A percentile compares a stretch with the other conserved stretches of the same genome.
phyloP scores from a whole-genome alignment of 371 early-diverging fungal genomes.

The Actinomortierella wolfii region DNA sequence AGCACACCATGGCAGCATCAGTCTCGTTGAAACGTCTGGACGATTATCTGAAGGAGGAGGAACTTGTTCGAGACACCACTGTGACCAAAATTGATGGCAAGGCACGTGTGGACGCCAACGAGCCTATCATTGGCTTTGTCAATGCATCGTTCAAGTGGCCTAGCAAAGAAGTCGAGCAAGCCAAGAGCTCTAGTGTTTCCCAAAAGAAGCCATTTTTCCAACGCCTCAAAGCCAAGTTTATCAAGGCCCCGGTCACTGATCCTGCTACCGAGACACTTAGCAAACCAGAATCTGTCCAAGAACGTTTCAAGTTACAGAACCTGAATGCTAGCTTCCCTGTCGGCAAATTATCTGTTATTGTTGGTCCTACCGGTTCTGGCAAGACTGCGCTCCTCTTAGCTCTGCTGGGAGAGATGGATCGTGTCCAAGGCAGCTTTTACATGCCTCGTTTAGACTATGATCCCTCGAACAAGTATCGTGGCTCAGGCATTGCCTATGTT shows the following conservation, averaged over 20 bases:
- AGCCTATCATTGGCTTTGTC: slow-evolving; percentile 51
- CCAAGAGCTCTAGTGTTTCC: slow-evolving; percentile 1
- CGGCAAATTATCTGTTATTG: slow-evolving; percentile 72
- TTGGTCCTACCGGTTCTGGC: slow-evolving; percentile 83
- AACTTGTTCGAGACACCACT: slow-evolving; percentile 52
- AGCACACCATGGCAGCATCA: slow-evolving; percentile 65
- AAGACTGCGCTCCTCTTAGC: slow-evolving; percentile 79
- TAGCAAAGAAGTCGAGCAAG: slow-evolving; percentile 34
- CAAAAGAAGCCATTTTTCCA: slow-evolving; percentile 22
- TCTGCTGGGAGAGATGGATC: slow-evolving; percentile 61
- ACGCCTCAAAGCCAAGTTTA: slow-evolving; percentile 24
- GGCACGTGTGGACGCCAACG: not conserved
- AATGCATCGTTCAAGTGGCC: slow-evolving; percentile 61
- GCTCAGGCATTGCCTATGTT: slow-evolving; percentile 72
- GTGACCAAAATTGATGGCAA: slow-evolving; percentile 28
- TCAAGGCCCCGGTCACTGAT: slow-evolving; percentile 7
- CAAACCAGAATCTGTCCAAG: slow-evolving; percentile 14
- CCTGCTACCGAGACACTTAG: slow-evolving; percentile 13
- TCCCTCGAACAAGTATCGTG: slow-evolving; percentile 22
- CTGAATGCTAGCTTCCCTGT: slow-evolving; percentile 63
- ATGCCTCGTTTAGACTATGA: slow-evolving; percentile 52
- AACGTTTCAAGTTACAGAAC: slow-evolving; percentile 53
- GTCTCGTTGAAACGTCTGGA: slow-evolving; percentile 78
- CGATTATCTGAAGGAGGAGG: slow-evolving; percentile 69
- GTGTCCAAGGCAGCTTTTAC: slow-evolving; percentile 49